Conservation (phyloP, 352 stramenopile species). For the Ophiocytium majus region DNA sequence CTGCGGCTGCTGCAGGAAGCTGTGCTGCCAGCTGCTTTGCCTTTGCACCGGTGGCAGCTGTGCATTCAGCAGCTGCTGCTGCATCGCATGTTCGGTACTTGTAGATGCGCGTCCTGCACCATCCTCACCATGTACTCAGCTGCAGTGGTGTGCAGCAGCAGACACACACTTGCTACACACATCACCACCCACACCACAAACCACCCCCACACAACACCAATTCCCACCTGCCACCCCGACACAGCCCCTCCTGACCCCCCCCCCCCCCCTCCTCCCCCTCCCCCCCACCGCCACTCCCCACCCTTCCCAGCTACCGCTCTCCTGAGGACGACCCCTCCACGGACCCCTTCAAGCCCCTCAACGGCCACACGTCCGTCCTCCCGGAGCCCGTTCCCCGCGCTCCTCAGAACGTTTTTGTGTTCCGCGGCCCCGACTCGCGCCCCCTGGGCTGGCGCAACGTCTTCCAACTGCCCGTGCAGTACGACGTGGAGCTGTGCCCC, state of each 20-base stretch:
- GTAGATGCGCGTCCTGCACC: too few species aligned
- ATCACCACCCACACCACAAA: too few species aligned
- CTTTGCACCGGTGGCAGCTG: too few species aligned
- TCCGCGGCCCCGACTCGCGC: conserved; percentile 61
- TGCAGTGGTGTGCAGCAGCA: too few species aligned
- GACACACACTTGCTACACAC: too few species aligned
- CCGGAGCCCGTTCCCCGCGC: conserved; percentile 65
- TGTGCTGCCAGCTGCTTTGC: too few species aligned
- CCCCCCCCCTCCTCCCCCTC: too few species aligned
- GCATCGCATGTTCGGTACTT: too few species aligned
- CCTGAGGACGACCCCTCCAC: background rate
- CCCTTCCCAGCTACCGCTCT: background rate
- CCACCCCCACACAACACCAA: background rate
- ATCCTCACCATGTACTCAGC: too few species aligned
- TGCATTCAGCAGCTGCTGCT: too few species aligned
- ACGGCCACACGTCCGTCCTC: conserved; percentile 30
- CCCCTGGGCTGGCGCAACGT: conserved; percentile 71
- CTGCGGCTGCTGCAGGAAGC: too few species aligned
- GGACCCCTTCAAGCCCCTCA: conserved; percentile 38
- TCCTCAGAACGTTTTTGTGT: conserved; percentile 71
- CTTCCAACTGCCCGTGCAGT: conserved; percentile 73
- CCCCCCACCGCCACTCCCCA: background rate
- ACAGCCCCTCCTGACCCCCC: too few species aligned
- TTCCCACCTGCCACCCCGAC: background rate
- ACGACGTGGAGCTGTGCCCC: conserved; percentile 73